A percentile compares a stretch with the other conserved stretches of the same genome.
Evolutionary conservation across 2,329 filamentous ascomycete genomes (phyloP).

Genomic region (Penicillium hordei): DNA sequence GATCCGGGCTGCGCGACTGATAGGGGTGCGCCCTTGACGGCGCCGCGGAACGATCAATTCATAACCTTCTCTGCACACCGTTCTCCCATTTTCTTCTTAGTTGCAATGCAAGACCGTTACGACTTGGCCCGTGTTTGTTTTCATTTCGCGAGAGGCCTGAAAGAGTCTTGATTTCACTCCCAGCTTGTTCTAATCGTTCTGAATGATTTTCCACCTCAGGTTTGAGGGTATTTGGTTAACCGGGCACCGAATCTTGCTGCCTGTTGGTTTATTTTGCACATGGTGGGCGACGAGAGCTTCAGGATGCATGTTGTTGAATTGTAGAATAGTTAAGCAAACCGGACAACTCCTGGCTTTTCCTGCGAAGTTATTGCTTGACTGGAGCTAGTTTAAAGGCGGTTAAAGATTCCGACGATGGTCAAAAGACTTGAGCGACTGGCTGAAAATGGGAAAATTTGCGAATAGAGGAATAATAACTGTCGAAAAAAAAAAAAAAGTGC

Average conservation of each 20-base stretch:
- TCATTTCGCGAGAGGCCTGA: slow-evolving; percentile 12
- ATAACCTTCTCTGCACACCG: slow-evolving; percentile 32
- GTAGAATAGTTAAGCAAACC: slow-evolving; percentile 2
- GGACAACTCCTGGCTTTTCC: background rate
- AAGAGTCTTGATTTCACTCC: slow-evolving; percentile 12
- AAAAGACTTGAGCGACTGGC: background rate
- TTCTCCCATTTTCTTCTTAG: slow-evolving; percentile 30
- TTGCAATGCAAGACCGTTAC: slow-evolving; percentile 42
- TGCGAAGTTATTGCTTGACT: background rate
- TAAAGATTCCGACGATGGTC: background rate
- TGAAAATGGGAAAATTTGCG: background rate
- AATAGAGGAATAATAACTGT: background rate
- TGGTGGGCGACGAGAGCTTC: background rate
- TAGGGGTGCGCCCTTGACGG: slow-evolving; percentile 24
- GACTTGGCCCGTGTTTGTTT: slow-evolving; percentile 31
- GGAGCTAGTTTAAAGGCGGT: background rate
- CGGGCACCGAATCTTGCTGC: background rate
- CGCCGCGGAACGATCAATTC: slow-evolving; percentile 30
- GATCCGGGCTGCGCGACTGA: slow-evolving; percentile 35
- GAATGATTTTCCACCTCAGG: background rate
- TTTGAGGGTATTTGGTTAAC: background rate
- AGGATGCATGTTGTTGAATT: background rate
- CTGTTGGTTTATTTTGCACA: background rate
- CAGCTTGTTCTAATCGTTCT: slow-evolving; percentile 15
- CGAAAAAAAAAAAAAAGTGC: background rate